phyloP scores from a whole-genome alignment of 1,284 basidiomycete genomes.

The Vanrija sp. region DNA sequence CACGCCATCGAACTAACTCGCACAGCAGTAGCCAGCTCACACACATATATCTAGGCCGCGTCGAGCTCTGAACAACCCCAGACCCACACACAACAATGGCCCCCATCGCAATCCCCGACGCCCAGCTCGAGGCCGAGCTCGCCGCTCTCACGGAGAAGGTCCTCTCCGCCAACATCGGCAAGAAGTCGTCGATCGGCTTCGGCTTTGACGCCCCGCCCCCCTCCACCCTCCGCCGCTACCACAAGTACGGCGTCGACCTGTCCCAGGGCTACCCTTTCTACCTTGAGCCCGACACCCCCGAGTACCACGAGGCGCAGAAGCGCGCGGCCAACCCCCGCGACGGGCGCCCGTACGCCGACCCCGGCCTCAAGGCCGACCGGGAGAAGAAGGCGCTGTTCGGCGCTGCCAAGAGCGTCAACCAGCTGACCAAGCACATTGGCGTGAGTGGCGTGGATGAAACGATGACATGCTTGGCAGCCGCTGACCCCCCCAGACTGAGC shows the following conservation, averaged over 20 bases:
- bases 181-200: constrained; percentile 5
- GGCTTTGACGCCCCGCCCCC: neutral
- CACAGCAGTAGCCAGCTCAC: too few species aligned
- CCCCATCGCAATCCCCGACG: constrained; percentile 9
- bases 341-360: constrained; percentile 1
- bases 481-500: neutral
- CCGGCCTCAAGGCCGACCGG: constrained; percentile 14
- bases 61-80: too few species aligned
- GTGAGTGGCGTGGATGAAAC: neutral
- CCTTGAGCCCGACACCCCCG: neutral
- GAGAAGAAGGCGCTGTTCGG: constrained; percentile 21
- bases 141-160: too few species aligned
- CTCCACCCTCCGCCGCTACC: too few species aligned
- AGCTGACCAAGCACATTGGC: constrained; percentile 17
- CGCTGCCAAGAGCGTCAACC: constrained; percentile 14
- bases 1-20: too few species aligned
- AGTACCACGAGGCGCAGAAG: neutral
- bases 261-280: constrained; percentile 5
- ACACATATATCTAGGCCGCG: too few species aligned
- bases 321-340: too few species aligned
- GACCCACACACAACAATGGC: constrained; percentile 6
- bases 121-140: neutral
- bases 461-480: neutral
- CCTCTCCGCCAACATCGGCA: neutral
- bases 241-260: constrained; percentile 1